phyloP scores from a whole-genome alignment of 2,329 filamentous ascomycete species.

The Cercospora beticola region DNA sequence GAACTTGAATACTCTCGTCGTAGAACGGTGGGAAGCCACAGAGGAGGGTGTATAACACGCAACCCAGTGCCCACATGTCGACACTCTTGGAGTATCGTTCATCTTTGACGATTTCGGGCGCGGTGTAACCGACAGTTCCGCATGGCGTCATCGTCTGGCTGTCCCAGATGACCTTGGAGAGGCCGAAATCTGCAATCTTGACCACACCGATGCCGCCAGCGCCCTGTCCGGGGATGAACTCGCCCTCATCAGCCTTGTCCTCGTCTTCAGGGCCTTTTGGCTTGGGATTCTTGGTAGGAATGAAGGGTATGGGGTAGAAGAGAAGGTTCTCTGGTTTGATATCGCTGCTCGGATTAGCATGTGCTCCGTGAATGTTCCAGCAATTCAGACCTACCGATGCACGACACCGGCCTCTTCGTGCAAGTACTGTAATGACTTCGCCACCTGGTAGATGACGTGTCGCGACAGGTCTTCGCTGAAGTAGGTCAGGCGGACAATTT shows the following conservation, averaged over 20 bases:
- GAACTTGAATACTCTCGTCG: constrained; percentile 93
- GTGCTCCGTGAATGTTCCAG: not conserved
- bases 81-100: constrained; percentile 98
- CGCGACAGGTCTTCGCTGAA: constrained; percentile 95
- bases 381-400: constrained; percentile 69
- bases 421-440: constrained; percentile 88
- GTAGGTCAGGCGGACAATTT: constrained; percentile 96
- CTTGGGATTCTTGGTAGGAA: constrained; percentile 77
- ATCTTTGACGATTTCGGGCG: constrained; percentile 97
- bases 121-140: constrained; percentile 95
- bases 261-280: constrained; percentile 85
- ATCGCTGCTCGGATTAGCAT: constrained; percentile 62
- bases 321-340: constrained; percentile 98
- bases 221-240: constrained; percentile 79
- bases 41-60: constrained; percentile 92
- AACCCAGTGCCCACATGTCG: constrained; percentile 98
- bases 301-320: constrained; percentile 80
- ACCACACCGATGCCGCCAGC: constrained; percentile 89
- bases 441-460: constrained; percentile 92
- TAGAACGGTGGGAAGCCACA: constrained; percentile 99
- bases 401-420: constrained; percentile 95
- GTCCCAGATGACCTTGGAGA: constrained; percentile 98
- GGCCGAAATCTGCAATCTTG: constrained; percentile 96
- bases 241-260: constrained; percentile 95
- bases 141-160: constrained; percentile 99